phyloP scores from a whole-genome alignment of 768 basidiomycete species.

The Wakefieldia striispora region DNA sequence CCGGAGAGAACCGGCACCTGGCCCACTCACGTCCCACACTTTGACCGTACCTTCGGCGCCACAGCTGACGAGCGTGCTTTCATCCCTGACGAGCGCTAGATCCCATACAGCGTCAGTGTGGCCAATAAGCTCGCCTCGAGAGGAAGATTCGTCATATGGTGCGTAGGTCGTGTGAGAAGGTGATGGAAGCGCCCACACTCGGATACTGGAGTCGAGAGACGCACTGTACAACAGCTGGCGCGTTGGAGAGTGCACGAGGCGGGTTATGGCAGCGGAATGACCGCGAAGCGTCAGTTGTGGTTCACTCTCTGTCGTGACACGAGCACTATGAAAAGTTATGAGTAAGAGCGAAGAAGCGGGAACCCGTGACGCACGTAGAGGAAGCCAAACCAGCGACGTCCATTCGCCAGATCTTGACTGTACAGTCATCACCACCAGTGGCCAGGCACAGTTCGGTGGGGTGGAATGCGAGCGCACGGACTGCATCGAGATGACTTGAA shows the following conservation, averaged over 20 bases:
- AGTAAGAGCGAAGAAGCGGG: not conserved
- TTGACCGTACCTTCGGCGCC: slow-evolving; percentile 91
- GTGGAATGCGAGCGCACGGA: slow-evolving; percentile 88
- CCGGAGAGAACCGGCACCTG: slow-evolving; percentile 57
- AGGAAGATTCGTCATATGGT: slow-evolving; percentile 78
- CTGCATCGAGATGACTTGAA: slow-evolving; percentile 86
- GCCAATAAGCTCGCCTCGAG: slow-evolving; percentile 79
- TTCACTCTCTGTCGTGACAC: slow-evolving; percentile 82
- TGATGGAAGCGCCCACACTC: slow-evolving; percentile 83
- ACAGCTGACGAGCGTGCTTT: slow-evolving; percentile 82
- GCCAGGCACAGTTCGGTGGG: slow-evolving; percentile 81
- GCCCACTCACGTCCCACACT: slow-evolving; percentile 84
- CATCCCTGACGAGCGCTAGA: slow-evolving; percentile 79
- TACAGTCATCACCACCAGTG: slow-evolving; percentile 94
- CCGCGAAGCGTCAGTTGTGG: slow-evolving; percentile 92
- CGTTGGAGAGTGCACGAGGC: slow-evolving; percentile 74
- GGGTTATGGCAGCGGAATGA: slow-evolving; percentile 88
- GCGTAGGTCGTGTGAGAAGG: slow-evolving; percentile 85
- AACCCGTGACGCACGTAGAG: slow-evolving; percentile 58
- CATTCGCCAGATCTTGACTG: slow-evolving; percentile 94
- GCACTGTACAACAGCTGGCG: slow-evolving; percentile 84
- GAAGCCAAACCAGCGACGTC: slow-evolving; percentile 74
- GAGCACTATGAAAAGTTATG: slow-evolving; percentile 42
- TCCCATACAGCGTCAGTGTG: slow-evolving; percentile 99
- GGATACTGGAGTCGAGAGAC: slow-evolving; percentile 90